Evolutionary conservation across 331 rosid genomes (phyloP).

Genomic region (Cydonia oblonga): DNA sequence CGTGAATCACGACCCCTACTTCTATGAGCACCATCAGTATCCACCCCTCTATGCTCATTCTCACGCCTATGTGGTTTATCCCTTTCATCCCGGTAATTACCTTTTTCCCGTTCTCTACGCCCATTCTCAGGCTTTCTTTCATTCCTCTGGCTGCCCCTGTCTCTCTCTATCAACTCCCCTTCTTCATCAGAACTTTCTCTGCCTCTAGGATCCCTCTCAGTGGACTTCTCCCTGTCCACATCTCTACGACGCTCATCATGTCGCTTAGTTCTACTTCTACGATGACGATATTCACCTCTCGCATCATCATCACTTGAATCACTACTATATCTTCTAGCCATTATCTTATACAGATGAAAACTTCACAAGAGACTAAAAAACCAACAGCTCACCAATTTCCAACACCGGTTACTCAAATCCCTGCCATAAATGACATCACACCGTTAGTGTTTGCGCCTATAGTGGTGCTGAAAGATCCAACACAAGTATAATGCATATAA

Average conservation of each 20-base stretch:
- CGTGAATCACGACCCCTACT: conserved; percentile 9
- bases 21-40: conserved; percentile 26
- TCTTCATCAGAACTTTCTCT: conserved; percentile 16
- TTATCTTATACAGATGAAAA: neutral
- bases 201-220: conserved; percentile 11
- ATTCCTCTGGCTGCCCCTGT: neutral
- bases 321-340: conserved; percentile 25
- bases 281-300: conserved; percentile 1
- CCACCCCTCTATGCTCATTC: conserved; percentile 15
- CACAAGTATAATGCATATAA: neutral
- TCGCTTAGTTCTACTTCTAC: conserved; percentile 9
- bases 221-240: conserved; percentile 6
- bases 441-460: neutral
- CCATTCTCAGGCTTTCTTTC: conserved; percentile 7
- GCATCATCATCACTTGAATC: conserved; percentile 19
- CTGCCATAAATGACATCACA: neutral
- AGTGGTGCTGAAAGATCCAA: neutral
- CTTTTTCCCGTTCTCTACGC: conserved; percentile 5
- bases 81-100: conserved; percentile 5
- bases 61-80: conserved; percentile 5
- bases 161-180: conserved; percentile 9
- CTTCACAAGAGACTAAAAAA: neutral
- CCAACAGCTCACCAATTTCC: neutral
- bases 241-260: conserved; percentile 4
- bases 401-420: neutral